Evolutionary conservation across 495 filamentous ascomycete species (phyloP), one percentile per base, ranked within the genome.

Genomic region (Parachaetomium inaequale): DNA sequence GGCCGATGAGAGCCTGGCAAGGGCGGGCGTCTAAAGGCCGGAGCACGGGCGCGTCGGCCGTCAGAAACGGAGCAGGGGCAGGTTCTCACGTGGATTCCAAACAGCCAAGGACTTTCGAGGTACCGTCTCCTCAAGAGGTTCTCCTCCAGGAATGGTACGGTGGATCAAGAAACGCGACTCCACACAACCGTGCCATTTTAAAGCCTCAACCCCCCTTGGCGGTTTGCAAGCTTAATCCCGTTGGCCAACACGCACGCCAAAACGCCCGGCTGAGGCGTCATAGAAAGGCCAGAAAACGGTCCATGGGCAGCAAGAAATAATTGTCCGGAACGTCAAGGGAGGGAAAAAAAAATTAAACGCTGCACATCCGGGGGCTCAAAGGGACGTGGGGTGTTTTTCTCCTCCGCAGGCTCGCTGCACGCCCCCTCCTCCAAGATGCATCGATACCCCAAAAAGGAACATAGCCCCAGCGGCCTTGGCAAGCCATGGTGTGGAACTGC

Each of bases 111-210:
- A 46, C 42, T 19, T 46, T 46, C n/a, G 42, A 10, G 42, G 42
- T 46, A 46, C 42, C 8, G 17, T 19, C 42, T 23, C 42, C 7
- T 46, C 42, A 19, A 6, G 42, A n/a, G 42, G 6, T 23, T 7
- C 42, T 46, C n/a, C 42, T 46, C 62, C 55, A 19, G 28, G n/a
- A 3, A 26, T 12, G 34, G 54, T 65, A 34, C 11, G 52, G 65
- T 67, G 65, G 65, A 62, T 51, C 61, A 21, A 14, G 36, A 53
- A 46, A 46, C 26, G 21, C 55, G 43, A 60, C 61, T 60, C 57
- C 62, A 49, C 57, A 59, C 62, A 42, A 14, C 61, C n/a, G n/a
- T n/a, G n/a, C n/a, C 57, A 62, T 58, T 55, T 62, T 50, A 64
- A 59, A 64, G 55, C 29, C 55, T 64, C 55, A 59, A 10, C 4